phyloP scores from a whole-genome alignment of 495 filamentous ascomycete species.

The Pseudevernia furfuracea region DNA sequence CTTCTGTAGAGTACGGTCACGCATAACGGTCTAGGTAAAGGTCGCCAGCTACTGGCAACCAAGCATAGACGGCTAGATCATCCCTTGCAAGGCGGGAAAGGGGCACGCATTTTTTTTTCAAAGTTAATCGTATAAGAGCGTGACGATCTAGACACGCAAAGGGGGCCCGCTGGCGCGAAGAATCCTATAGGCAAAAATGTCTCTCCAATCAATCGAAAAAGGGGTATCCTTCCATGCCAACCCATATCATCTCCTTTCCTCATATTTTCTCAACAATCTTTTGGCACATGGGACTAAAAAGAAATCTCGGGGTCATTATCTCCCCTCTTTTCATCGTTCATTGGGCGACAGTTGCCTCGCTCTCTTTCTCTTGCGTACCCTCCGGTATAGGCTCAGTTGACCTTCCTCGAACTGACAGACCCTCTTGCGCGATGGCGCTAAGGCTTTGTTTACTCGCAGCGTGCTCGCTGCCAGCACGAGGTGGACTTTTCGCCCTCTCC shows the following conservation, averaged over 20 bases:
- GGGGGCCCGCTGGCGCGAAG: neutral
- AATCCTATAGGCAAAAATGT: neutral
- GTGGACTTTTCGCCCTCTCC: slow-evolving; percentile 49
- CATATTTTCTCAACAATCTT: slow-evolving; percentile 3
- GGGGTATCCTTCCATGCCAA: slow-evolving; percentile 13
- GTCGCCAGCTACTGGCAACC: neutral
- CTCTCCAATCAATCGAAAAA: slow-evolving; percentile 8
- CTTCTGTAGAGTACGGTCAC: neutral
- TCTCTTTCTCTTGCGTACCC: slow-evolving; percentile 9
- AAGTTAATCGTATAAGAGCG: neutral
- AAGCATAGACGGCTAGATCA: neutral
- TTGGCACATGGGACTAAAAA: neutral
- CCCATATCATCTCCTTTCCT: neutral
- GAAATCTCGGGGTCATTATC: neutral
- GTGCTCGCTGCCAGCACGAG: slow-evolving; percentile 20
- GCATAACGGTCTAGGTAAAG: neutral
- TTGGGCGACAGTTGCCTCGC: slow-evolving; percentile 1
- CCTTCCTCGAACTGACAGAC: slow-evolving; percentile 9
- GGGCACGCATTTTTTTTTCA: too few species aligned
- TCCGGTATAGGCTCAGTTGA: slow-evolving; percentile 12
- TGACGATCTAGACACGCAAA: neutral
- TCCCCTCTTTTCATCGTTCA: neutral
- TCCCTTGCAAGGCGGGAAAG: neutral
- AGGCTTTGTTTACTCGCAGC: slow-evolving; percentile 25
- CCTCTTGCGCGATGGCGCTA: slow-evolving; percentile 23